Base-by-base conservation (phyloP, 768 basidiomycete genomes). In the Mycena floridula region DNA sequence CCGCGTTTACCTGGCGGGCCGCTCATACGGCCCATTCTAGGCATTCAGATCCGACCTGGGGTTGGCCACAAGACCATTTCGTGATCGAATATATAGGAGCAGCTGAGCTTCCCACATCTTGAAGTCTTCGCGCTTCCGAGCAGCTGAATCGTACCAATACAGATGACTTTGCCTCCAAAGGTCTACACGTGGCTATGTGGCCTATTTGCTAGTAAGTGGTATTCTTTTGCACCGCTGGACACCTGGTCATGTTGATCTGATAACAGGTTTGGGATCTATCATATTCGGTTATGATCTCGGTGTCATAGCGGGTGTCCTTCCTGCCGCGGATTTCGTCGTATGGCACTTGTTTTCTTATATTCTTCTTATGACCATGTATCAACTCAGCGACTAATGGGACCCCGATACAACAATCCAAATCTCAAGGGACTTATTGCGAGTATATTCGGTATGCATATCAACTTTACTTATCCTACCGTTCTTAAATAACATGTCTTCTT, bases 131-230 rank as follows among this genome's bases (percentile, higher is more conserved):
- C 44, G 12, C 25, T 36, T 18, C 13, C 8, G 20, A 39, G 20
- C 13, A 48, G 26, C 37, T 35, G 32, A 35, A 7, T 18, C 15
- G 16, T 9, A 9, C 9, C 13, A 7, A 13, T 13, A 35, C 13
- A 13, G 8, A 69, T 70, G 67, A 43, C 59, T 35, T 59, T 72
- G 11, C 55, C 67, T 20, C 70, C 70, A n/a, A 72, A 74, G 49
- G 65, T 74, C 25, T 74, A 74, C 54, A 76, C 72, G 13, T 76
- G 72, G 72, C 57, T 76, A 2, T 76, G 73, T 48, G 74, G 74
- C 15, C 58, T 76, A 32, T 76, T 76, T 44, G 74, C 72, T 9
- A 70, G 69, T 68, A 50, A n/a, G 58, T 59, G 21, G 28, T 44
- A 16, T 3, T 42, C 13, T 9, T 39, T 24, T 32, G 16, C 30